Percentiles rank a stretch among this genome's conserved stretches.
These are phyloP conservation scores for Marasmius fiardii DNA, from an alignment of 1,284 basidiomycete genomes.

Conservation along the genomic window DNA sequence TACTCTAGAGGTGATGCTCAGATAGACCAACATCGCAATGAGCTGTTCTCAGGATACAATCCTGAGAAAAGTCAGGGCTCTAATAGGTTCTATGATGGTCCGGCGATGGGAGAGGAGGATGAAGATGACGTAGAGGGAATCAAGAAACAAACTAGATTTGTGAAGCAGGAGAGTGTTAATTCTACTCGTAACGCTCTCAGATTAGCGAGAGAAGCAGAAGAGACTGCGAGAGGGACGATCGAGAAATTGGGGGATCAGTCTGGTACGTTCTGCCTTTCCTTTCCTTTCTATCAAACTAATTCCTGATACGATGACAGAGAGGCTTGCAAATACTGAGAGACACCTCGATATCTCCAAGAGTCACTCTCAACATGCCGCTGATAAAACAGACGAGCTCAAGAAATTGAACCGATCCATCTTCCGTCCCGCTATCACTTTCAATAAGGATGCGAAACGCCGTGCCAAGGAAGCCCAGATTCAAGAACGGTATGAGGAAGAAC, in stretches of 20 bases:
- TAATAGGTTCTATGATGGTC: constrained; percentile 66
- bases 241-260: constrained; percentile 94
- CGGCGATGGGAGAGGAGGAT: constrained; percentile 72
- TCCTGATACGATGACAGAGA: constrained; percentile 44
- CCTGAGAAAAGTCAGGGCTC: constrained; percentile 48
- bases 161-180: constrained; percentile 93
- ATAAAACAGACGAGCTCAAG: constrained; percentile 93
- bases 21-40: constrained; percentile 66
- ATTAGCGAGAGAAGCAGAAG: constrained; percentile 93
- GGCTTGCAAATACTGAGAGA: constrained; percentile 93
- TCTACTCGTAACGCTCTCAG: constrained; percentile 92
- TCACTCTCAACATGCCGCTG: constrained; percentile 85
- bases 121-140: constrained; percentile 97
- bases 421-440: constrained; percentile 85
- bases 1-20: constrained; percentile 54
- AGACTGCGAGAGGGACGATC: constrained; percentile 89
- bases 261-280: constrained; percentile 49
- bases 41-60: constrained; percentile 74
- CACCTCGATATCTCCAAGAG: constrained; percentile 94
- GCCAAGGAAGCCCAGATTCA: constrained; percentile 87
- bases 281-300: neutral
- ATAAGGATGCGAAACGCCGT: constrained; percentile 88
- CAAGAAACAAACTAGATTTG: constrained; percentile 86
- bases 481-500: constrained; percentile 88
- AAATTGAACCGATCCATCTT: constrained; percentile 95